Conservation (phyloP, 164 flowering plant genomes). For the Magnolia changhungtana region DNA sequence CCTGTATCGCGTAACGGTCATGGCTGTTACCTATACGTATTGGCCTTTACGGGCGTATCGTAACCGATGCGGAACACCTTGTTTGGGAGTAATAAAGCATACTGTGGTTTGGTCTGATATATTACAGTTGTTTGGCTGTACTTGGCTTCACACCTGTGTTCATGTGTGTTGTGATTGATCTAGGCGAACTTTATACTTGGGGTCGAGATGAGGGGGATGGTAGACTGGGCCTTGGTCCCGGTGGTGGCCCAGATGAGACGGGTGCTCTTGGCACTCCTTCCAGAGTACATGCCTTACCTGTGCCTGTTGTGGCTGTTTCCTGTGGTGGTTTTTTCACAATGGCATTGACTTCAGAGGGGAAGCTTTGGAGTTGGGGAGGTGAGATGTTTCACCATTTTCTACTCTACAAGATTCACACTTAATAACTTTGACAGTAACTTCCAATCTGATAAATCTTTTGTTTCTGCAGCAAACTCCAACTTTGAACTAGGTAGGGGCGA, state of each 20-base stretch:
- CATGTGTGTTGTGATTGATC: conserved; percentile 7
- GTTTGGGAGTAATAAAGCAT: no score
- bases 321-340: conserved; percentile 95
- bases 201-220: conserved; percentile 99
- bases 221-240: conserved; percentile 83
- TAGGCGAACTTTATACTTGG: conserved; percentile 87
- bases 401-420: neutral
- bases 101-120: no score
- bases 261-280: conserved; percentile 80
- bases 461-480: conserved; percentile 72
- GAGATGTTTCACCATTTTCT: conserved; percentile 3
- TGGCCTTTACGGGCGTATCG: no score
- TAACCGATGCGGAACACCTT: no score
- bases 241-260: conserved; percentile 82
- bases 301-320: conserved; percentile 62
- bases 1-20: no score
- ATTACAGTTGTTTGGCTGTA: neutral
- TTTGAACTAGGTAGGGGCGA: conserved; percentile 92
- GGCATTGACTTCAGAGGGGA: conserved; percentile 72
- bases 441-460: neutral
- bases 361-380: conserved; percentile 98
- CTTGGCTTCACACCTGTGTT: neutral
- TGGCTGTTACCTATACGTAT: no score
- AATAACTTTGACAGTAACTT: neutral
- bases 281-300: conserved; percentile 65